Percentiles rank a stretch among this genome's conserved stretches.
phyloP scores from a whole-genome alignment of 805 yeast species.

The Barnettozyma sucrosica region DNA sequence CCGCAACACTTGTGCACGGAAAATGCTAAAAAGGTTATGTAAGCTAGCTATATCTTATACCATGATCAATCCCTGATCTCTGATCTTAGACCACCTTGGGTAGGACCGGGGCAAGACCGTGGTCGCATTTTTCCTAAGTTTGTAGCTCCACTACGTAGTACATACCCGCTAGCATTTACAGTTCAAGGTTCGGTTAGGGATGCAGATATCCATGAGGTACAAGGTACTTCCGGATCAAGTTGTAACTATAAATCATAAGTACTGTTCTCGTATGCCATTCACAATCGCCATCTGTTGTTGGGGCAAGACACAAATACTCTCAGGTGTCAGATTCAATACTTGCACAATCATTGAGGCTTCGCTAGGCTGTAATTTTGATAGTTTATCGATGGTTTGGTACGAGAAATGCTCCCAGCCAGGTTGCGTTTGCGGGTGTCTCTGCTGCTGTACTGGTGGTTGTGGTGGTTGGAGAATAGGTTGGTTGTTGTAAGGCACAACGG shows the following conservation, averaged over 20 bases:
- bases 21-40: too few relatives aligned
- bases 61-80: too few relatives aligned
- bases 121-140: too few relatives aligned
- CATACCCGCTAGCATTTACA: too few relatives aligned
- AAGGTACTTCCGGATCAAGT: not conserved
- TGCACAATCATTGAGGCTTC: constrained; percentile 11
- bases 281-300: constrained; percentile 6
- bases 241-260: not conserved
- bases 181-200: too few relatives aligned
- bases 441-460: not conserved
- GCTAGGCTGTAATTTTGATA: not conserved
- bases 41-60: too few relatives aligned
- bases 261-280: constrained; percentile 5
- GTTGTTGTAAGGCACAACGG: not conserved
- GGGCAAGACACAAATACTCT: constrained; percentile 4
- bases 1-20: not conserved
- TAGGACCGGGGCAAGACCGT: too few relatives aligned
- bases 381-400: constrained; percentile 6
- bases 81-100: too few relatives aligned
- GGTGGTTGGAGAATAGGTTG: constrained; percentile 1
- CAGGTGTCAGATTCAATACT: constrained; percentile 7
- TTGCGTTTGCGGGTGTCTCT: constrained; percentile 2
- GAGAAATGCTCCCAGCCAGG: constrained; percentile 12
- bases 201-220: not conserved
- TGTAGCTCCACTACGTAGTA: too few relatives aligned